Conservation (phyloP, 1,284 basidiomycete genomes). For the Pyrrhoderma noxium region DNA sequence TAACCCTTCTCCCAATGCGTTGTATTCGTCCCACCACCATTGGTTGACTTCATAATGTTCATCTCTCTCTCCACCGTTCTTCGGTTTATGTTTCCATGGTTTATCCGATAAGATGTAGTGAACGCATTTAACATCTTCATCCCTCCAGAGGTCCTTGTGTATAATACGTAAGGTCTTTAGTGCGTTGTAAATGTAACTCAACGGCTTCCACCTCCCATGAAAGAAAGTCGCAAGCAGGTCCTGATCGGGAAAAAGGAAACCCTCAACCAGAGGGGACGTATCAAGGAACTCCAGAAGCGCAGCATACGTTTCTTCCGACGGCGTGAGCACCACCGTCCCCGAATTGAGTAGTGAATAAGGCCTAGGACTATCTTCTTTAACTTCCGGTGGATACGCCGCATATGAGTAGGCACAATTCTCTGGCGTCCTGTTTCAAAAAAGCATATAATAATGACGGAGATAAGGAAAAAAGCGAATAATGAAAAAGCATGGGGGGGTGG, state of each 20-base stretch:
- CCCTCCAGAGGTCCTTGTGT: conserved; percentile 69
- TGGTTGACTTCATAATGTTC: conserved; percentile 44
- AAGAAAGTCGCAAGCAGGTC: conserved; percentile 84
- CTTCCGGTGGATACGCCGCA: conserved; percentile 46
- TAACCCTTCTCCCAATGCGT: conserved; percentile 41
- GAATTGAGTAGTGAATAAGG: conserved; percentile 82
- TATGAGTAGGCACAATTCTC: conserved; percentile 81
- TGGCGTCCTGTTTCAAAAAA: conserved; percentile 63
- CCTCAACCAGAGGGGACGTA: conserved; percentile 60
- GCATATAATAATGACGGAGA: conserved; percentile 2
- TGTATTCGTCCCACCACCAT: conserved; percentile 72
- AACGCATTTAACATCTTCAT: conserved; percentile 67
- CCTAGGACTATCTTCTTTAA: conserved; percentile 49
- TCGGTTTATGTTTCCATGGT: conserved; percentile 55
- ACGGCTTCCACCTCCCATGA: conserved; percentile 61
- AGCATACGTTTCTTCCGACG: conserved; percentile 42
- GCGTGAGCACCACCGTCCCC: conserved; percentile 83
- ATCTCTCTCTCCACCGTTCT: conserved; percentile 28
- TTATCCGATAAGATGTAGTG: conserved; percentile 75
- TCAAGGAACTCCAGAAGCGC: conserved; percentile 53
- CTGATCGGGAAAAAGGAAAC: conserved; percentile 86
- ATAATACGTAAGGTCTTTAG: conserved; percentile 69
- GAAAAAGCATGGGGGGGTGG: neutral
- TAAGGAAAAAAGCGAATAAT: conserved; percentile 2
- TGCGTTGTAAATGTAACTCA: conserved; percentile 83